These are phyloP conservation scores for Pleurotus platypus DNA, from an alignment of 768 basidiomycete species.

Conservation along the genomic window DNA sequence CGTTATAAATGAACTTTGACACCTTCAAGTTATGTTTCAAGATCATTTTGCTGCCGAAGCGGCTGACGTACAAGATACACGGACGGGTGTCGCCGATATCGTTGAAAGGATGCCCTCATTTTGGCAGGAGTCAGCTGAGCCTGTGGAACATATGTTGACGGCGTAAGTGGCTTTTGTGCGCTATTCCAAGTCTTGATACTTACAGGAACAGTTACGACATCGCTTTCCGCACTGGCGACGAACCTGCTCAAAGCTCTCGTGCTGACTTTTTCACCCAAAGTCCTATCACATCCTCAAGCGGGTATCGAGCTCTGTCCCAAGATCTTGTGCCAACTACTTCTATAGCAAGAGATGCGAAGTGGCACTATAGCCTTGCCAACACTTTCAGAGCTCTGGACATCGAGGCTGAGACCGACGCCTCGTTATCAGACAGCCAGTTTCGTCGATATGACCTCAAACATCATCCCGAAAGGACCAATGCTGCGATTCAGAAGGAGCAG, in stretches of 20 bases:
- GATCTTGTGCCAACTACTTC: slow-evolving; percentile 39
- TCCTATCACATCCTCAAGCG: slow-evolving; percentile 46
- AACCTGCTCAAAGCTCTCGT: slow-evolving; percentile 37
- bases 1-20: not conserved
- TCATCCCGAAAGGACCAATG: slow-evolving; percentile 30
- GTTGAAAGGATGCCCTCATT: slow-evolving; percentile 52
- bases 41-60: slow-evolving; percentile 20
- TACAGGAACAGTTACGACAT: slow-evolving; percentile 53
- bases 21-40: slow-evolving; percentile 35
- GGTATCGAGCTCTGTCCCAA: slow-evolving; percentile 48
- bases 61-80: slow-evolving; percentile 30
- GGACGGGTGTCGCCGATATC: slow-evolving; percentile 38
- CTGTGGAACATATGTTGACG: slow-evolving; percentile 55
- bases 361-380: slow-evolving; percentile 49
- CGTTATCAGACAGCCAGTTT: slow-evolving; percentile 30
- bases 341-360: slow-evolving; percentile 39
- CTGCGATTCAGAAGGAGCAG: slow-evolving; percentile 43
- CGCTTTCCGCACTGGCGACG: slow-evolving; percentile 49
- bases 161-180: slow-evolving; percentile 35
- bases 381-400: slow-evolving; percentile 40
- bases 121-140: slow-evolving; percentile 49
- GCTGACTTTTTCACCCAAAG: slow-evolving; percentile 59
- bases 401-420: slow-evolving; percentile 28
- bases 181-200: not conserved
- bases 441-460: slow-evolving; percentile 38